A percentile compares a stretch with the other conserved stretches of the same genome.
phyloP scores from a whole-genome alignment of 2,329 filamentous ascomycete species.

The Orbilia brochopaga region DNA sequence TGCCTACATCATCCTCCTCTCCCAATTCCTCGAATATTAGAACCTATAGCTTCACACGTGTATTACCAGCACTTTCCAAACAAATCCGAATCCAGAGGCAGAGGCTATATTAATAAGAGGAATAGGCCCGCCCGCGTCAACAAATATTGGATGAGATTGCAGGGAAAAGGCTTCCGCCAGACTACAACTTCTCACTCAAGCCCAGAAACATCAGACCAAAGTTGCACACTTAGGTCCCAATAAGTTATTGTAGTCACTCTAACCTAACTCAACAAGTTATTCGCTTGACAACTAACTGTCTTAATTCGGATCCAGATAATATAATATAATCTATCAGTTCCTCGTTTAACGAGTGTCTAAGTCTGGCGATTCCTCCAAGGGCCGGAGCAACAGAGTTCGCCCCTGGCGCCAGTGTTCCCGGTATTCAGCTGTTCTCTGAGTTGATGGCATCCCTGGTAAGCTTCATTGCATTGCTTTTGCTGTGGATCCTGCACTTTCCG shows the following conservation, averaged over 20 bases:
- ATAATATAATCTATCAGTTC: constrained; percentile 39
- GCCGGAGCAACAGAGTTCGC: constrained; percentile 25
- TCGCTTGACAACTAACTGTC: constrained; percentile 50
- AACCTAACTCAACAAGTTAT: constrained; percentile 14
- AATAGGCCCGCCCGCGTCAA: neutral
- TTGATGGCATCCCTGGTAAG: constrained; percentile 37
- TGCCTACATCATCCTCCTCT: constrained; percentile 4
- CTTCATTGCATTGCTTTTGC: constrained; percentile 39
- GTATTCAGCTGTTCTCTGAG: constrained; percentile 18
- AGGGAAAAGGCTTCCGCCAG: neutral
- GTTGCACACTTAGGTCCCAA: neutral
- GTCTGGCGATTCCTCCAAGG: constrained; percentile 42
- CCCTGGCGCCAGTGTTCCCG: constrained; percentile 44
- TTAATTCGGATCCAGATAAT: constrained; percentile 51
- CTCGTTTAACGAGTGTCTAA: constrained; percentile 38
- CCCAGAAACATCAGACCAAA: constrained; percentile 7
- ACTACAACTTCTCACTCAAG: neutral
- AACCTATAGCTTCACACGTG: neutral
- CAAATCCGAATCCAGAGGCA: neutral
- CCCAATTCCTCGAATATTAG: neutral
- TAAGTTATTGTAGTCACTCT: neutral
- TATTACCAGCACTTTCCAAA: constrained; percentile 1
- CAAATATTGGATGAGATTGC: constrained; percentile 40
- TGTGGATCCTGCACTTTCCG: constrained; percentile 48
- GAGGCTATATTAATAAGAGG: neutral